Percentiles rank a stretch among this genome's conserved stretches.
These are phyloP conservation scores for Yarrowia galli DNA, from an alignment of 1,139 yeast genomes.

Conservation along the genomic window DNA sequence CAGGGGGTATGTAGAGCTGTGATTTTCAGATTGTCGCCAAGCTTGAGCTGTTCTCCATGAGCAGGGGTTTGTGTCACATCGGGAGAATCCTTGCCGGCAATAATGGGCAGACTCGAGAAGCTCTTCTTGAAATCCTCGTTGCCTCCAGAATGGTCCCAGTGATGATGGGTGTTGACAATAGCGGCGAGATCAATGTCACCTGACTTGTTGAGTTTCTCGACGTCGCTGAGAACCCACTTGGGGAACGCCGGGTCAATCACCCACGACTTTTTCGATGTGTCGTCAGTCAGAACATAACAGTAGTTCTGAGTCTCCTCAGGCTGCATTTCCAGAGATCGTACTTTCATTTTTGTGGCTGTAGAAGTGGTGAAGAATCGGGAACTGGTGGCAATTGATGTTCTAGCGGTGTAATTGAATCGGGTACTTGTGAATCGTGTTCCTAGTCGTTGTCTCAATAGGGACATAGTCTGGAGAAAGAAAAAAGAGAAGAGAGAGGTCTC, in stretches of 20 bases:
- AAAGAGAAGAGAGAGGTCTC: no score
- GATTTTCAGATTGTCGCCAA: conserved; percentile 69
- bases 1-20: conserved; percentile 95
- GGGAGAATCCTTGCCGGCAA: conserved; percentile 86
- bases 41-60: conserved; percentile 59
- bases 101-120: conserved; percentile 68
- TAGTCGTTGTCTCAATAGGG: conserved; percentile 4
- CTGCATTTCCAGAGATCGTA: conserved; percentile 85
- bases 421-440: background rate
- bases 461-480: conserved; percentile 5
- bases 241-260: conserved; percentile 94
- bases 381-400: no score
- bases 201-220: conserved; percentile 51
- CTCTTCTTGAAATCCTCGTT: conserved; percentile 57
- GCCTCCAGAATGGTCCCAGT: conserved; percentile 93
- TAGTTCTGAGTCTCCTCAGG: conserved; percentile 96
- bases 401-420: no score
- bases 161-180: conserved; percentile 95
- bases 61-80: conserved; percentile 71
- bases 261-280: conserved; percentile 73
- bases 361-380: background rate
- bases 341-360: conserved; percentile 68
- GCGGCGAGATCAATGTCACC: conserved; percentile 62
- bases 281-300: conserved; percentile 78
- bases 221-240: conserved; percentile 58